Evolutionary conservation across 495 filamentous ascomycete genomes (phyloP), one percentile per base, ranked within the genome.

Genomic region (Xylaria bambusicola): DNA sequence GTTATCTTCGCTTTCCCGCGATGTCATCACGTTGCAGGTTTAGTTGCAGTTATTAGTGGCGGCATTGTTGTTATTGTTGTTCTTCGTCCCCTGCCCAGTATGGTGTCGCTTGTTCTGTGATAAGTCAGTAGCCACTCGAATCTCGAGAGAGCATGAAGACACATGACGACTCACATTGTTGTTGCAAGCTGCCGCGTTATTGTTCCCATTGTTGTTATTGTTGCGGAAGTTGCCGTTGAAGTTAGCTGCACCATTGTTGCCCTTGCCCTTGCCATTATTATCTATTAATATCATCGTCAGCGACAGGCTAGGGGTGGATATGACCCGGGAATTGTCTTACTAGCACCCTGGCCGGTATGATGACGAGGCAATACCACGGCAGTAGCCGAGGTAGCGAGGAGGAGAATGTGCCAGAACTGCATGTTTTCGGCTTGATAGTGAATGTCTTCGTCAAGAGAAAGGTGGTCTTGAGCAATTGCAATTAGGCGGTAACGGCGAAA

Each of bases 361-460:
- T 69, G 66, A 27, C 66, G 66, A 52, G 66, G 66, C 58, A 66
- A 20, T 2, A 66, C 66, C 61, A 66, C 17, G 35, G 66, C 66
- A 24, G 56, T 58, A 38, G 66, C 61, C 52, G 66, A 31, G n/a
- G 66, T 66, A 36, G 66, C 66, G 21, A 69, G 64, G 33, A 69
- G 36, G 35, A 69, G 61, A 42, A 69, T 66, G 41, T 55, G 31
- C 55, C 66, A 47, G 56, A 66, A 69, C 58, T 69, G 66, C 66
- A 69, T 69, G 41, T 18, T 55, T 55, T 9, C 52, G 52, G 26
- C 21, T 42, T 46, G n/a, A n/a, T 55, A 46, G 38, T 36, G 18
- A 33, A n/a, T 33, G 17, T 45, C n/a, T 23, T n/a, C n/a, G 40
- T 15, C 3, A n/a, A 40, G 40, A 55, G n/a, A 24, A 27, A 21